Conservation (phyloP, 2,329 filamentous ascomycete species). For the Aaosphaeria pasadenensis region DNA sequence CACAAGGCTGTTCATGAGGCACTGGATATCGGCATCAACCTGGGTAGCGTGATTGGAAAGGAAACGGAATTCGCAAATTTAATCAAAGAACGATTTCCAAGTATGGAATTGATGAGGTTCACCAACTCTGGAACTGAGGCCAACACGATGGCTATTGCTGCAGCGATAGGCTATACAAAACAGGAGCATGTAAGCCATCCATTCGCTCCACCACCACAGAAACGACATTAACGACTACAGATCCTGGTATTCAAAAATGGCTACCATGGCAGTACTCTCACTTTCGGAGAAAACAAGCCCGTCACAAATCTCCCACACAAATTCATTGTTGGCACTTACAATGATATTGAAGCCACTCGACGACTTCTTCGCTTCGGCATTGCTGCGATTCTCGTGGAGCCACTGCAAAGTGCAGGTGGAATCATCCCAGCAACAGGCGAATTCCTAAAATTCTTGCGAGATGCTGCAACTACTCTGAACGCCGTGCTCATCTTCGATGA, state of each 20-base stretch:
- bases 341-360: background rate
- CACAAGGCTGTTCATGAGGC: background rate
- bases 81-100: background rate
- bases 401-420: background rate
- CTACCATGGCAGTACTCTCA: background rate
- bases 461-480: background rate
- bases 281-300: background rate
- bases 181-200: too few species aligned
- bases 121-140: background rate
- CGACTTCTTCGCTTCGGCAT: background rate
- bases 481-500: background rate
- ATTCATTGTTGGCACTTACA: background rate
- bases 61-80: background rate
- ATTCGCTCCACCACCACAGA: too few species aligned
- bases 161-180: background rate
- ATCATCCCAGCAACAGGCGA: background rate
- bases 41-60: background rate
- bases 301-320: background rate
- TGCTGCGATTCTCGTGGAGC: background rate
- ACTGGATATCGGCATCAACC: background rate
- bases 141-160: background rate
- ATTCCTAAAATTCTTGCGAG: background rate
- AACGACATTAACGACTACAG: background rate
- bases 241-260: background rate
- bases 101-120: background rate